phyloP scores from a whole-genome alignment of 2,329 filamentous ascomycete genomes.

The Penicillium sp. region DNA sequence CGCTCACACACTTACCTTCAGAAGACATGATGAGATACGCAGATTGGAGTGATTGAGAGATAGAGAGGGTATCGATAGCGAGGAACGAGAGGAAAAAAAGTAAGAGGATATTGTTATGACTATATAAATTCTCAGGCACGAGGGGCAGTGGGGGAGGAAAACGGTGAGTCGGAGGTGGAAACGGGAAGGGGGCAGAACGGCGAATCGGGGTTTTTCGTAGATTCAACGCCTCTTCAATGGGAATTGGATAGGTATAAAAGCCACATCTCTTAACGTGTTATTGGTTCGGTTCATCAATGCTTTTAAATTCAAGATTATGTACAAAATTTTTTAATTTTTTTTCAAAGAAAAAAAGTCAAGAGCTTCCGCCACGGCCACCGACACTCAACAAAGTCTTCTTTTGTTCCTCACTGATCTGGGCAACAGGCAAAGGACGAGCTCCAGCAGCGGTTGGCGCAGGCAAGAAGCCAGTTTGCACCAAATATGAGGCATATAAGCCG shows the following conservation, averaged over 20 bases:
- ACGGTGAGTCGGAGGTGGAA: conserved; percentile 9
- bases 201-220: background rate
- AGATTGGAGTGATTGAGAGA: background rate
- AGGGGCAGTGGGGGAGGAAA: conserved; percentile 8
- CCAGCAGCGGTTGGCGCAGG: conserved; percentile 29
- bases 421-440: conserved; percentile 44
- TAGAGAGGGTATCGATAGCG: background rate
- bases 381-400: conserved; percentile 51
- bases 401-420: conserved; percentile 48
- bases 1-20: conserved; percentile 22
- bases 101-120: background rate
- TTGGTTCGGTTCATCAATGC: background rate
- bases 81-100: background rate
- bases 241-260: background rate
- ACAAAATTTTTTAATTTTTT: background rate
- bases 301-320: background rate
- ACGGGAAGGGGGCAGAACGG: background rate
- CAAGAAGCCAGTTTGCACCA: conserved; percentile 64
- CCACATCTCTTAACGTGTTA: background rate
- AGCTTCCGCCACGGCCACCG: conserved; percentile 52
- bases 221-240: background rate
- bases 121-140: background rate
- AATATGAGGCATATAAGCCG: conserved; percentile 63
- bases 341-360: conserved; percentile 19
- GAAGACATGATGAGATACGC: conserved; percentile 8